phyloP scores from a whole-genome alignment of 176 grass and related monocot species.

The Echinochloa phyllopogon region DNA sequence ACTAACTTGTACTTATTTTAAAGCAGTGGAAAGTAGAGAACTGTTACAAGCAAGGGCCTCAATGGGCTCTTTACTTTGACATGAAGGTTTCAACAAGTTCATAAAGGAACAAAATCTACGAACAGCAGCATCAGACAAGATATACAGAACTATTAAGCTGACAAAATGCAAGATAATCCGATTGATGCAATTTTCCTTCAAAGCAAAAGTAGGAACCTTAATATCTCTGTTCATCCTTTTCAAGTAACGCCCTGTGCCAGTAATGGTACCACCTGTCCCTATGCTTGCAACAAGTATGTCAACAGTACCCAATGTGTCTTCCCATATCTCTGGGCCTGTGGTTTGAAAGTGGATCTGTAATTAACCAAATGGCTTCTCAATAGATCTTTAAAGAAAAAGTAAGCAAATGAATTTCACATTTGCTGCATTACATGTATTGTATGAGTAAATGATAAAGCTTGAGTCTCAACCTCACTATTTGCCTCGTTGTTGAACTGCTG shows the following conservation, averaged over 20 bases:
- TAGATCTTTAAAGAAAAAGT: constrained; percentile 43
- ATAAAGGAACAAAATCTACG: neutral
- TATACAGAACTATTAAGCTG: neutral
- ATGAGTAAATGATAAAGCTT: constrained; percentile 30
- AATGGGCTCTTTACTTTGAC: neutral
- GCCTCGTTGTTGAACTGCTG: constrained; percentile 89
- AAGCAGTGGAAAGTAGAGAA: neutral
- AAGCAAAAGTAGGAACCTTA: constrained; percentile 62
- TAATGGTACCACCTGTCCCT: constrained; percentile 91
- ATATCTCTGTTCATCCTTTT: constrained; percentile 90
- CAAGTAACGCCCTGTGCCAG: constrained; percentile 80
- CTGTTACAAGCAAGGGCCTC: neutral
- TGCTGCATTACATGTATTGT: neutral
- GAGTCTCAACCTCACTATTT: constrained; percentile 69
- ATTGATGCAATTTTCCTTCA: neutral
- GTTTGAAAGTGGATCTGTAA: constrained; percentile 99
- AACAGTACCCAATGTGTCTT: constrained; percentile 84
- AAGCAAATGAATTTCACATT: constrained; percentile 45
- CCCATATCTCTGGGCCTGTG: constrained; percentile 99
- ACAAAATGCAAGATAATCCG: neutral
- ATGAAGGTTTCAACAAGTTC: neutral
- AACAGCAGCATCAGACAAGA: neutral
- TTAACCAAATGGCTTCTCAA: constrained; percentile 73
- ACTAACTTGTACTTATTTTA: neutral
- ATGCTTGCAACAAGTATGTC: constrained; percentile 97